Evolutionary conservation across 352 stramenopile species (phyloP).

Genomic region (Phytopythium ostracodes): DNA sequence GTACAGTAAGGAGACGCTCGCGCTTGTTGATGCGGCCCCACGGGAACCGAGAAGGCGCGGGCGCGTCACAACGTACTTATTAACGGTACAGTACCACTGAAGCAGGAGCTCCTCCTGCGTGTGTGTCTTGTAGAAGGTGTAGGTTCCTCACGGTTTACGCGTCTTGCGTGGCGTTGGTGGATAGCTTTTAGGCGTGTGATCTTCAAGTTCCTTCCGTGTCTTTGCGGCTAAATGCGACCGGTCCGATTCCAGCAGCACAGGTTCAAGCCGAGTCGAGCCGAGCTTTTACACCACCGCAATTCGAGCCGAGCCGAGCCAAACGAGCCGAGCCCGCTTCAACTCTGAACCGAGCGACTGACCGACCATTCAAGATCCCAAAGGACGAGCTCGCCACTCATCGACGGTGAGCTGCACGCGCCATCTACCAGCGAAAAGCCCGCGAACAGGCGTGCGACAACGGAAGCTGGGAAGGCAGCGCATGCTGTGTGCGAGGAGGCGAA

Average conservation of each 20-base stretch:
- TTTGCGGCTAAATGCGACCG: constrained; percentile 1
- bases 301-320: neutral
- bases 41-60: neutral
- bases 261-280: neutral
- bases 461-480: no score
- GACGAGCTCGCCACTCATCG: no score
- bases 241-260: neutral
- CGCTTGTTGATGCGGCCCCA: no score
- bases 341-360: neutral
- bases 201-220: neutral
- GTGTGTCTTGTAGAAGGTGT: neutral
- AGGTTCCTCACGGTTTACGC: neutral
- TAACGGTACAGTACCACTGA: no score
- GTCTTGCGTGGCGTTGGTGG: neutral
- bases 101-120: neutral
- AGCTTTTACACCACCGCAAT: neutral
- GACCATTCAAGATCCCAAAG: neutral
- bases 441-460: no score
- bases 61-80: no score
- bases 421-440: neutral
- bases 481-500: neutral
- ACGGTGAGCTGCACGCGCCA: neutral
- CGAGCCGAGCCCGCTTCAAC: neutral
- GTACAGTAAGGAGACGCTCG: neutral
- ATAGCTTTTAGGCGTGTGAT: neutral